Evolutionary conservation across 805 yeast genomes (phyloP), one percentile per base, ranked within the genome.

Genomic region (Komagataella pseudopastoris): DNA sequence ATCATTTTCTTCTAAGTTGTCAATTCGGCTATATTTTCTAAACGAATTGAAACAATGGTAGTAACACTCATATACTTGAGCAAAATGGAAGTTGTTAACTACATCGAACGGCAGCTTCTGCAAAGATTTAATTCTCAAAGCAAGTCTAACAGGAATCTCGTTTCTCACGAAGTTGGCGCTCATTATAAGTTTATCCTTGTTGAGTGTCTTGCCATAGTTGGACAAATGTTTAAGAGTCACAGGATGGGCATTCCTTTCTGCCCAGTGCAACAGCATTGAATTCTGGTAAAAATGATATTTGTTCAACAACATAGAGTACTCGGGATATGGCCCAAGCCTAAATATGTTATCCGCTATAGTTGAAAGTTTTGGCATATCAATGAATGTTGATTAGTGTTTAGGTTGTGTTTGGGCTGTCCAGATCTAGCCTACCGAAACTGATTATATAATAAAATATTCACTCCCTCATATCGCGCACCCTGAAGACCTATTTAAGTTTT

Each of bases 151-250:
- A 5, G 96, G 89, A 23, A 93, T 68, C 62, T 91, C 98, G 45
- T 84, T 72, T 48, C 95, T 71, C 1, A 89, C 96, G 63, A 91
- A 93, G 61, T 85, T 88, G 17, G 96, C 98, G 55, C 93, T 83
- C 46, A 82, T 72, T 8, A 91, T 69, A 49, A 91, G 73, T 67
- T 90, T 89, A 44, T 83, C 87, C 56, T 78, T 79, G 12, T 88
- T 85, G 50, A 91, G 65, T 43, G 76, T 77, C 58, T 83, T 83
- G 48, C 96, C 97, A 62, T 85, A 91, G 46, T 88, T 88, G 1
- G 96, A 96, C 57, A 91, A 67, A 59, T 91, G 97, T 50, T 88
- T 72, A n/a, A 93, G 65, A 1, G 96, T 83, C 20, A 91, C 95
- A 0, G 98, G 96, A 63, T 88, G 88, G 0, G 96, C 90, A n/a